phyloP scores from a whole-genome alignment of 2,329 filamentous ascomycete genomes.

The Trichoderma pleuroti region DNA sequence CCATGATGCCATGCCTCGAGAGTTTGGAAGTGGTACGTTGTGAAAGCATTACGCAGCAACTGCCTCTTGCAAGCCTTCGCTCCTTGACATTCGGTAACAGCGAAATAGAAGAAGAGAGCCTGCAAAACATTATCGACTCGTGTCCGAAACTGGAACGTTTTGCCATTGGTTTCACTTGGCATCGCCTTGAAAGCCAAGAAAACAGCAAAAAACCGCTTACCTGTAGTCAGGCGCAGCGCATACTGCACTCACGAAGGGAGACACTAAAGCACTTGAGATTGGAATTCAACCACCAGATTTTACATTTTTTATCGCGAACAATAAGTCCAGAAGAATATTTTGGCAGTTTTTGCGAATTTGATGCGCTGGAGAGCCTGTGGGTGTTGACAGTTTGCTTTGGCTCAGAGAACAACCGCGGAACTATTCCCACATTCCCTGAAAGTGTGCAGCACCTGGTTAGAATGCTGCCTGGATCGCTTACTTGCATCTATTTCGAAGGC shows the following conservation, averaged over 20 bases:
- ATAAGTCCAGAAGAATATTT: too few species aligned
- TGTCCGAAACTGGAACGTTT: neutral
- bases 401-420: rapidly evolving
- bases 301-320: neutral
- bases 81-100: neutral
- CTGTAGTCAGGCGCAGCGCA: neutral
- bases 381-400: neutral
- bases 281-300: too few species aligned
- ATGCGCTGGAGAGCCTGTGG: neutral
- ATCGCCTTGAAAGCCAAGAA: too few species aligned
- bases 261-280: neutral
- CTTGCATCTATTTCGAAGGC: neutral
- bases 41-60: neutral
- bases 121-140: neutral
- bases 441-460: neutral
- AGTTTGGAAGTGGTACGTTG: neutral
- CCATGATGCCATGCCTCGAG: neutral
- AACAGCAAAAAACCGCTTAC: rapidly evolving
- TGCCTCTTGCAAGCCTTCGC: neutral
- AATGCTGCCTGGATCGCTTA: neutral
- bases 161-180: too few species aligned
- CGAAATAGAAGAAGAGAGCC: too few species aligned
- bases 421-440: neutral
- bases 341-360: neutral
- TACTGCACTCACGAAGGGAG: neutral